Conservation (phyloP, 2,329 filamentous ascomycete genomes). For the Alternaria sp. region DNA sequence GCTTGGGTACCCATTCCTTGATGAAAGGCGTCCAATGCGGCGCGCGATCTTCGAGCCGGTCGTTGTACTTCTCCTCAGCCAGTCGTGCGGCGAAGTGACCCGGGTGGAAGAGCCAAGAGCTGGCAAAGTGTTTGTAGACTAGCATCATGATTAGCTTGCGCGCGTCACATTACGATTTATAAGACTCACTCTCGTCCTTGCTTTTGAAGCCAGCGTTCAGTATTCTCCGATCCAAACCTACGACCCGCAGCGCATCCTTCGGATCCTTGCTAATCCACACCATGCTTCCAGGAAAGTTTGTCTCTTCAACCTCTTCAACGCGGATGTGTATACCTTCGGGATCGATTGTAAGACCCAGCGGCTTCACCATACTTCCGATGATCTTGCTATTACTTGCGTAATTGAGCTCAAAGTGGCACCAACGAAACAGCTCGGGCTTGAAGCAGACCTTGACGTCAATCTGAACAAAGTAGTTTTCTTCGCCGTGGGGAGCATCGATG, state of each 20-base stretch:
- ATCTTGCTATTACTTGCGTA: constrained; percentile 37
- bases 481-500: constrained; percentile 15
- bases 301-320: constrained; percentile 35
- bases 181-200: constrained; percentile 33
- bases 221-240: constrained; percentile 30
- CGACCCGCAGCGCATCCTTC: constrained; percentile 26
- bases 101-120: constrained; percentile 37
- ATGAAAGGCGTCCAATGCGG: constrained; percentile 32
- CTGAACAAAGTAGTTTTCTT: constrained; percentile 28
- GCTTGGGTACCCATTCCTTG: constrained; percentile 31
- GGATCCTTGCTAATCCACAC: constrained; percentile 32
- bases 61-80: constrained; percentile 27
- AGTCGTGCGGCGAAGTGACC: constrained; percentile 32
- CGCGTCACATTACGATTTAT: not conserved
- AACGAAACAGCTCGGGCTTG: constrained; percentile 27
- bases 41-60: constrained; percentile 25
- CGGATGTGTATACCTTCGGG: constrained; percentile 33
- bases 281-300: constrained; percentile 32
- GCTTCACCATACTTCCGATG: constrained; percentile 37
- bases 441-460: constrained; percentile 39
- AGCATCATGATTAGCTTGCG: not conserved
- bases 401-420: constrained; percentile 30
- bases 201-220: constrained; percentile 25
- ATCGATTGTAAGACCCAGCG: constrained; percentile 35
- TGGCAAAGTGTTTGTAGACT: constrained; percentile 35